Conservation (phyloP, 75 land plant species). For the Pseudotsuga menziesii region DNA sequence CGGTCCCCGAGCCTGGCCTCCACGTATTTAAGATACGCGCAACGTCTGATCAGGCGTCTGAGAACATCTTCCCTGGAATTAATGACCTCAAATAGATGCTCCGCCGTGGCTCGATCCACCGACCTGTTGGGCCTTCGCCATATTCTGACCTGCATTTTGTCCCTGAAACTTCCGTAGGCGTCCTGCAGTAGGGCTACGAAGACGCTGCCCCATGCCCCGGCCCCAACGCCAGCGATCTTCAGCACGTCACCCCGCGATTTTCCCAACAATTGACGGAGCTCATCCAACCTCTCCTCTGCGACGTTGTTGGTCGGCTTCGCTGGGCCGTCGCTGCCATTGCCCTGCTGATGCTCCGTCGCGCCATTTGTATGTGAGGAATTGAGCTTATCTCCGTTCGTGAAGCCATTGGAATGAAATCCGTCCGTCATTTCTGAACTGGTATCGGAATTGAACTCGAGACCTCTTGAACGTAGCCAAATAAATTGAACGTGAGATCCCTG, state of each 20-base stretch:
- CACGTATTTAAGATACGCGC: slow-evolving; percentile 49
- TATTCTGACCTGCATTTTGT: slow-evolving; percentile 30
- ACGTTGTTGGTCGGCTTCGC: neutral
- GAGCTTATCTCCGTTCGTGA: neutral
- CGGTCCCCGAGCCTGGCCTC: slow-evolving; percentile 47
- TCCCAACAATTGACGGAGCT: slow-evolving; percentile 27
- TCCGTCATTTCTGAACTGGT: neutral
- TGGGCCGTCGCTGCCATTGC: neutral
- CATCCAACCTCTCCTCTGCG: slow-evolving; percentile 9
- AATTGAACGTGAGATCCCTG: neutral
- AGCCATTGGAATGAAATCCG: neutral
- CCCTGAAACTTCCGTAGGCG: slow-evolving; percentile 33
- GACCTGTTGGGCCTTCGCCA: slow-evolving; percentile 46
- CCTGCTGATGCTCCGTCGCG: neutral
- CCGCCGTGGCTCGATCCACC: slow-evolving; percentile 32
- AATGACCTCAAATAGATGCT: slow-evolving; percentile 45
- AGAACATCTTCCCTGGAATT: slow-evolving; percentile 49
- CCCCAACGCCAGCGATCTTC: slow-evolving; percentile 37
- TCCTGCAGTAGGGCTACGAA: slow-evolving; percentile 42
- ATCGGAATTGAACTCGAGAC: neutral
- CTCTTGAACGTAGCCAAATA: neutral
- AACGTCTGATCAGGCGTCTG: slow-evolving; percentile 37
- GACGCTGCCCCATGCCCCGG: slow-evolving; percentile 51
- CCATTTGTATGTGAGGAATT: neutral
- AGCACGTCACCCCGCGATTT: slow-evolving; percentile 34